Evolutionary conservation across 768 basidiomycete species (phyloP), one percentile per base, ranked within the genome.

Genomic region (Daedaleopsis nitida): DNA sequence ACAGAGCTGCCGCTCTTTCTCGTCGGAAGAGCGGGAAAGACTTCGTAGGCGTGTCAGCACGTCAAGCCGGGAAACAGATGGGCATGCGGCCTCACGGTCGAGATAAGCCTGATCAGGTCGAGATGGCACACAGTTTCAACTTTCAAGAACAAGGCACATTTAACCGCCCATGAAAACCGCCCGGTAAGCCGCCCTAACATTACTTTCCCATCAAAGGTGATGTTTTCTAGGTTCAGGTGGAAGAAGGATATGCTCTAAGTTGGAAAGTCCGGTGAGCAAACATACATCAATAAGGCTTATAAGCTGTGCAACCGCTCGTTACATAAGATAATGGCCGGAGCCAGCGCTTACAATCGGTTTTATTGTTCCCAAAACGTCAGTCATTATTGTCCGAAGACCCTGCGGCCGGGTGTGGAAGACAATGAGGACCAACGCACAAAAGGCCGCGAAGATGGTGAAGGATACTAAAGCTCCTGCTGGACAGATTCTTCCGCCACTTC

Each of bases 381-480:
- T 52, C 57, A 49, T 63, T 65, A 62, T 64, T 67, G 63, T 65
- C 49, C 37, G 24, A 34, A 23, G 45, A 32, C 43, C 43, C 48
- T 39, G 44, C 49, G 54, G 32, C 47, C 23, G 44, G 39, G 43
- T 17, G 57, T 27, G 48, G 35, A 52, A 56, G 45, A 67, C 66
- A 67, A 67, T 67, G 63, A 52, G 34, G 37, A 62, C 34, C 43
- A 52, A 38, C 57, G 60, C 59, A 64, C 63, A 67, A 67, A 67
- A 64, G 66, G 49, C 45, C n/a, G 63, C 38, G 35, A 23, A 42
- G 19, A 21, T 24, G 38, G n/a, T 47, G 27, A 50, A 44, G 17
- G 59, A 67, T 67, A 67, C 66, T 67, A 67, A 67, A 67, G 66
- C 59, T 59, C 58, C 62, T 67, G 66, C 66, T 63, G 66, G 66